phyloP scores from a whole-genome alignment of 2,329 filamentous ascomycete genomes.

The Xylariales sp. region DNA sequence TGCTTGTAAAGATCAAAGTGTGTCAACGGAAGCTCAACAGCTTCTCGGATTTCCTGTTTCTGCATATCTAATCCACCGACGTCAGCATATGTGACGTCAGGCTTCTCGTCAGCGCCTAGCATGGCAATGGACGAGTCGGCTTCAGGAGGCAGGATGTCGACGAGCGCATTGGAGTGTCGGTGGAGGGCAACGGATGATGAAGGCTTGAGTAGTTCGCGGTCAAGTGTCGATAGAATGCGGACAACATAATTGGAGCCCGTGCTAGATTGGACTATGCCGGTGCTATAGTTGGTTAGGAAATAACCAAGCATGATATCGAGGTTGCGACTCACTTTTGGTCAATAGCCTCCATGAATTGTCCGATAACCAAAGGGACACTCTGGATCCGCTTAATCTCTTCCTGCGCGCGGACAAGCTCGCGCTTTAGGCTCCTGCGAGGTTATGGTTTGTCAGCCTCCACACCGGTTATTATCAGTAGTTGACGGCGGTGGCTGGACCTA shows the following conservation, averaged over 20 bases:
- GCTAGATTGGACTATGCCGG: conserved; percentile 97
- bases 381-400: conserved; percentile 99
- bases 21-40: conserved; percentile 94
- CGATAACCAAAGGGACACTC: conserved; percentile 96
- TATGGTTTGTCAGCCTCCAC: conserved; percentile 37
- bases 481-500: conserved; percentile 50
- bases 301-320: neutral
- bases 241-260: conserved; percentile 99
- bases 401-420: conserved; percentile 95
- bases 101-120: conserved; percentile 96
- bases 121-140: conserved; percentile 99
- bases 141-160: conserved; percentile 98
- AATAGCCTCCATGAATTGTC: conserved; percentile 99
- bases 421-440: conserved; percentile 84
- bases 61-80: conserved; percentile 99
- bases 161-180: conserved; percentile 96
- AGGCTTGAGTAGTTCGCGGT: conserved; percentile 97
- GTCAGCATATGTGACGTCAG: conserved; percentile 96
- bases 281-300: conserved; percentile 64
- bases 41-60: conserved; percentile 98
- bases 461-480: neutral
- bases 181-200: conserved; percentile 97
- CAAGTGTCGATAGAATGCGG: conserved; percentile 95
- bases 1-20: conserved; percentile 99
- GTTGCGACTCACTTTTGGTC: conserved; percentile 84